Evolutionary conservation across 805 yeast species (phyloP).

Genomic region (Saccharomycopsis fibuligera): DNA sequence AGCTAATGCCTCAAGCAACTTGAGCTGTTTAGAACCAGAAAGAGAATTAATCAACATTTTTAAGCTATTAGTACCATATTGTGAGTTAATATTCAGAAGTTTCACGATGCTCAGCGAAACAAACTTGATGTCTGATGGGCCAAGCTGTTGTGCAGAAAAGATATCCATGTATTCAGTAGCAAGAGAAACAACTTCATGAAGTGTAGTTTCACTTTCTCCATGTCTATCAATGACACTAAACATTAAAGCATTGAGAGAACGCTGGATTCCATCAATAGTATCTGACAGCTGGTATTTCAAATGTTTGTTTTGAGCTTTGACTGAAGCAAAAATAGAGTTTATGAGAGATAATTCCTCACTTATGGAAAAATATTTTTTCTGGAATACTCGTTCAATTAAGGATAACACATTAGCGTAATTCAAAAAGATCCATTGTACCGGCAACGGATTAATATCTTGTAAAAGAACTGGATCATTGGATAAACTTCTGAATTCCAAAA

Average conservation of each 20-base stretch:
- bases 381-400: too few species aligned
- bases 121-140: neutral
- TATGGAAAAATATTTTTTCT: too few species aligned
- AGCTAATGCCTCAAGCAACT: slow-evolving; percentile 7
- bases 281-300: slow-evolving; percentile 3
- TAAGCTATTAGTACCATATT: neutral
- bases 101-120: neutral
- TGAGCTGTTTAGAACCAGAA: slow-evolving; percentile 10
- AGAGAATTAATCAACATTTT: slow-evolving; percentile 3
- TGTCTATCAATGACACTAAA: neutral
- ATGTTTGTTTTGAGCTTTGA: neutral
- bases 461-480: too few species aligned
- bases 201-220: neutral
- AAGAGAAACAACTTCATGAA: neutral
- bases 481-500: too few species aligned
- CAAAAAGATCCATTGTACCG: too few species aligned
- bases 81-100: neutral
- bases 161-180: slow-evolving; percentile 7
- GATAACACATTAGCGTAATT: too few species aligned
- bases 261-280: neutral
- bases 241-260: neutral
- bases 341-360: neutral
- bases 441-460: too few species aligned
- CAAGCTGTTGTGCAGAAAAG: slow-evolving; percentile 1
- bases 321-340: neutral